Evolutionary conservation across 2,329 filamentous ascomycete species (phyloP).

Genomic region (Pyrenophora teres): DNA sequence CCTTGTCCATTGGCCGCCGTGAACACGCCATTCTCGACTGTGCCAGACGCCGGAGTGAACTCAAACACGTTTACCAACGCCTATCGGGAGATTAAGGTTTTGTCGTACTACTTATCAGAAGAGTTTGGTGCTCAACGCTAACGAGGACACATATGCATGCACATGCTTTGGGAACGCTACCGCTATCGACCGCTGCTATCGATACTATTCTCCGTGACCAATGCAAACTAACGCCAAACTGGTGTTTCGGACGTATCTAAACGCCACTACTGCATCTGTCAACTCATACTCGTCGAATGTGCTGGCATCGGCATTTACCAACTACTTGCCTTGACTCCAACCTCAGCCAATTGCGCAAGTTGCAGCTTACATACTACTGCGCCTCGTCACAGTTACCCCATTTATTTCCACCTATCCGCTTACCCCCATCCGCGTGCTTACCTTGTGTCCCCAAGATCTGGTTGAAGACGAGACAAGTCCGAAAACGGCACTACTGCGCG

Average conservation of each 20-base stretch:
- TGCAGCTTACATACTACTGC: slow-evolving; percentile 7
- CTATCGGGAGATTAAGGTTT: background rate
- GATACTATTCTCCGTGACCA: slow-evolving; percentile 12
- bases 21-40: too few relatives aligned
- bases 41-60: too few relatives aligned
- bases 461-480: background rate
- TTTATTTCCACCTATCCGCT: too few relatives aligned
- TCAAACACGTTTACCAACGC: background rate
- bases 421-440: slow-evolving; percentile 5
- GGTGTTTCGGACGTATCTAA: background rate
- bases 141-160: slow-evolving; percentile 2
- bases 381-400: too few relatives aligned
- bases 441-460: slow-evolving; percentile 1
- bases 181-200: slow-evolving; percentile 18
- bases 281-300: background rate
- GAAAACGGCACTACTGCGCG: background rate
- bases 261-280: background rate
- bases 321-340: slow-evolving; percentile 12
- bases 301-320: background rate
- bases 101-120: slow-evolving; percentile 1
- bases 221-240: slow-evolving; percentile 1
- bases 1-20: background rate
- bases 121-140: background rate
- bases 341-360: slow-evolving; percentile 8
- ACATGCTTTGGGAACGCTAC: slow-evolving; percentile 5